Evolutionary conservation across 225 moss, liverwort and hornwort genomes (phyloP).

Genomic region (Straminergon stramineum): DNA sequence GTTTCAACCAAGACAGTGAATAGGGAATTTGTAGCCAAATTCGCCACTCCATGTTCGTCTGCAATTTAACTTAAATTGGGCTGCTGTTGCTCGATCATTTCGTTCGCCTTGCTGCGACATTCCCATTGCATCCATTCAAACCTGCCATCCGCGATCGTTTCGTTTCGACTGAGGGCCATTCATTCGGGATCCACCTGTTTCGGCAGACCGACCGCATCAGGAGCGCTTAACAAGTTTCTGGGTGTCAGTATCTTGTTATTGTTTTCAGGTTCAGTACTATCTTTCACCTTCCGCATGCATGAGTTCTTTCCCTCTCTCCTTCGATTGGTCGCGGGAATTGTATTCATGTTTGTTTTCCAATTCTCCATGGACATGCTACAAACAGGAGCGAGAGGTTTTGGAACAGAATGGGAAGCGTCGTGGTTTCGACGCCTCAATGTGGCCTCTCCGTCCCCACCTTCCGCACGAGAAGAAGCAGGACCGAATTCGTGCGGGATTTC

Average conservation of each 20-base stretch:
- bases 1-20: no score
- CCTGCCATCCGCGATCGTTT: not conserved
- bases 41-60: not conserved
- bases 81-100: not conserved
- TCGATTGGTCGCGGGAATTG: not conserved
- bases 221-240: not conserved
- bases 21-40: not conserved
- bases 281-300: not conserved
- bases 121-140: not conserved
- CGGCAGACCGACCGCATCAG: not conserved
- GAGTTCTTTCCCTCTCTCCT: not conserved
- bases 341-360: not conserved
- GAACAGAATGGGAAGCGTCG: slow-evolving; percentile 12
- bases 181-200: not conserved
- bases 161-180: not conserved
- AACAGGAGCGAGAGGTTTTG: not conserved
- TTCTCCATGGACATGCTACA: not conserved
- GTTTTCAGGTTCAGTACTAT: not conserved
- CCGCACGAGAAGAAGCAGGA: not conserved
- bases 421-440: slow-evolving; percentile 7
- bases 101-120: not conserved
- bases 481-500: not conserved
- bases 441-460: not conserved
- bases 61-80: not conserved
- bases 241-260: not conserved